A percentile compares a stretch with the other conserved stretches of the same genome.
These are phyloP conservation scores for Sugiyamaella castrensis DNA, from an alignment of 1,139 yeast species.

Conservation along the genomic window DNA sequence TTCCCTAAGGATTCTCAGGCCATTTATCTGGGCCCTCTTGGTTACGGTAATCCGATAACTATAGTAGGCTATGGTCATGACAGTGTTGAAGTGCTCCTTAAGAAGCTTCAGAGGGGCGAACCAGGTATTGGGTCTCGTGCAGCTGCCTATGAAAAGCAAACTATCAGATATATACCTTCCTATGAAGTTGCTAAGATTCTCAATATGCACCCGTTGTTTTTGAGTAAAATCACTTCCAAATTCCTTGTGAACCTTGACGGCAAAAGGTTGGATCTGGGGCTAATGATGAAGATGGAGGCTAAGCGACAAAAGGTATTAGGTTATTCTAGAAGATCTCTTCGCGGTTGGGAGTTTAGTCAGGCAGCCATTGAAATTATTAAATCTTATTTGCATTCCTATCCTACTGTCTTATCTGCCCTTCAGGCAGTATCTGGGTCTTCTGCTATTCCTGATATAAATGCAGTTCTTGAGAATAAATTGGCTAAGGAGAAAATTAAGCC, in stretches of 20 bases:
- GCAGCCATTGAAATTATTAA: slow-evolving; percentile 66
- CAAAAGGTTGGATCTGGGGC: slow-evolving; percentile 69
- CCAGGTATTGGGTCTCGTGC: slow-evolving; percentile 45
- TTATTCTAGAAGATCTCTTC: slow-evolving; percentile 63
- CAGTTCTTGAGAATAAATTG: slow-evolving; percentile 42
- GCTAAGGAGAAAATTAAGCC: slow-evolving; percentile 44
- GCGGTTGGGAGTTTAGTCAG: slow-evolving; percentile 81
- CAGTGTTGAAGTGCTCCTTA: slow-evolving; percentile 34
- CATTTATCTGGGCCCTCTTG: slow-evolving; percentile 82
- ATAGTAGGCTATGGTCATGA: slow-evolving; percentile 57
- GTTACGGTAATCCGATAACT: slow-evolving; percentile 81
- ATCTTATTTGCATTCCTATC: slow-evolving; percentile 61
- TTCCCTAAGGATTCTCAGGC: slow-evolving; percentile 72
- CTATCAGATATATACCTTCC: slow-evolving; percentile 63
- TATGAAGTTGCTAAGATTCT: slow-evolving; percentile 61
- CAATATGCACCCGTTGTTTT: slow-evolving; percentile 57
- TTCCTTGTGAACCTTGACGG: slow-evolving; percentile 57
- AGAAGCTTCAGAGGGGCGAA: slow-evolving; percentile 31
- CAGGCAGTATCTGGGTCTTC: slow-evolving; percentile 28
- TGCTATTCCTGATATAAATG: slow-evolving; percentile 42
- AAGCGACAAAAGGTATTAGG: slow-evolving; percentile 84
- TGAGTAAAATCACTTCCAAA: slow-evolving; percentile 76
- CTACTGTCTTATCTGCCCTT: slow-evolving; percentile 54
- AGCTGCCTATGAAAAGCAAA: slow-evolving; percentile 53
- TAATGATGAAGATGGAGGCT: slow-evolving; percentile 79